These are phyloP conservation scores for Spizellomyces punctatus DNA, from an alignment of 192 early-diverging fungal genomes.

Conservation along the genomic window DNA sequence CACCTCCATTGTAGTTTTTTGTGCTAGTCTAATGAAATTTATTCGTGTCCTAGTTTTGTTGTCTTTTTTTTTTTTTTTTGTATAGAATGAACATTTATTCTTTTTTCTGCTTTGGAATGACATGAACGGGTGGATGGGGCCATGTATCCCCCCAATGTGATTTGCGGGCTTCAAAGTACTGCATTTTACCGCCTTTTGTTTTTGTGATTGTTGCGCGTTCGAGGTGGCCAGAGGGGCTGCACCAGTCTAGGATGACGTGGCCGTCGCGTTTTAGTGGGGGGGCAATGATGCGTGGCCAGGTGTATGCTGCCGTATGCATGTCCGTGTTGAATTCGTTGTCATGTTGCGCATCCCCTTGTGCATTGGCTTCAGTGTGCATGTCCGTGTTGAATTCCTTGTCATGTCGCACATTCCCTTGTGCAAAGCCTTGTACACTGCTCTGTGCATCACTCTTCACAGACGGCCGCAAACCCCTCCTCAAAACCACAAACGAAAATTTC, in stretches of 20 bases:
- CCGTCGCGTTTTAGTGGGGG: conserved; percentile 79
- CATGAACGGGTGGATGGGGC: conserved; percentile 49
- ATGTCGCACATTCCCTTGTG: background rate
- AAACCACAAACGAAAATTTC: conserved; percentile 77
- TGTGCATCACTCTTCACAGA: background rate
- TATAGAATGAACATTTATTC: too few relatives aligned
- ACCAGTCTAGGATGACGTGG: conserved; percentile 76
- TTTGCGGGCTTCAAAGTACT: conserved; percentile 76
- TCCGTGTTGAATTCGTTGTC: background rate
- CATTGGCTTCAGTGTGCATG: background rate
- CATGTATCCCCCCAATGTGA: conserved; percentile 82
- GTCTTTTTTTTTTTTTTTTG: too few relatives aligned
- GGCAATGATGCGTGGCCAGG: conserved; percentile 74
- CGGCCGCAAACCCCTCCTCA: conserved; percentile 66
- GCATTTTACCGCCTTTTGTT: conserved; percentile 63
- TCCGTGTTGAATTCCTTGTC: background rate
- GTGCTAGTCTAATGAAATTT: too few relatives aligned
- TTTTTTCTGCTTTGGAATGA: too few relatives aligned
- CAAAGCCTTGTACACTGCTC: background rate
- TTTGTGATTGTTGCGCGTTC: conserved; percentile 74
- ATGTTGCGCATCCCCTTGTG: background rate
- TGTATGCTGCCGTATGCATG: conserved; percentile 25
- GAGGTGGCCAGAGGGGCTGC: conserved; percentile 34
- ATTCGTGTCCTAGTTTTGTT: too few relatives aligned
- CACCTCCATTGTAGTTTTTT: background rate